Percentiles rank a stretch among this genome's conserved stretches.
Evolutionary conservation across 768 basidiomycete genomes (phyloP).

Genomic region (Pholiota molesta): DNA sequence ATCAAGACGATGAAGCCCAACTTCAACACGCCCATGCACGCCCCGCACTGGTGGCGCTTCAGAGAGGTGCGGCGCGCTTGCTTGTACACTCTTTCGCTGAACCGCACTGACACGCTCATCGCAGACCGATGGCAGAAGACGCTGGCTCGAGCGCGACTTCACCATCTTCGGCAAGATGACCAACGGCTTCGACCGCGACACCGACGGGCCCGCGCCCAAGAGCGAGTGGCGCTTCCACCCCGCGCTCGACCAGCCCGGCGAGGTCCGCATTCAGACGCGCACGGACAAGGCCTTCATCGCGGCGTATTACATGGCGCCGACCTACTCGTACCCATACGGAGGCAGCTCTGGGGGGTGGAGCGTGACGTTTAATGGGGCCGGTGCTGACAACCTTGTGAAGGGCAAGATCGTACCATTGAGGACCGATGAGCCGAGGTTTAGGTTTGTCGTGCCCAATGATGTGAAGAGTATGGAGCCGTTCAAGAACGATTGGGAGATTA

Average conservation of each 20-base stretch:
- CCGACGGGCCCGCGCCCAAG: not conserved
- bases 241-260: not conserved
- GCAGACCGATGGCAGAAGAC: not conserved
- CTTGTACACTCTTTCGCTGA: not conserved
- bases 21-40: not conserved
- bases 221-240: slow-evolving; percentile 1
- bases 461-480: not conserved
- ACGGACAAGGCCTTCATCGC: not conserved
- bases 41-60: slow-evolving; percentile 1
- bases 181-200: not conserved
- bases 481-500: not conserved
- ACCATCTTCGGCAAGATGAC: slow-evolving; percentile 3
- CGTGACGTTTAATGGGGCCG: not conserved
- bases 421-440: not conserved
- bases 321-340: not conserved
- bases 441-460: not conserved
- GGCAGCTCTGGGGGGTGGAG: not conserved
- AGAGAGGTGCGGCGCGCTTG: not conserved
- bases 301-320: not conserved
- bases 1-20: not conserved
- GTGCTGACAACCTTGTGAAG: not conserved
- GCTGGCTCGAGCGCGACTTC: not conserved
- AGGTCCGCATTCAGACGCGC: not conserved
- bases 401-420: not conserved
- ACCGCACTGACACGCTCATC: not conserved